Conservation (phyloP, 2,329 filamentous ascomycete genomes). For the Colletotrichum horii region DNA sequence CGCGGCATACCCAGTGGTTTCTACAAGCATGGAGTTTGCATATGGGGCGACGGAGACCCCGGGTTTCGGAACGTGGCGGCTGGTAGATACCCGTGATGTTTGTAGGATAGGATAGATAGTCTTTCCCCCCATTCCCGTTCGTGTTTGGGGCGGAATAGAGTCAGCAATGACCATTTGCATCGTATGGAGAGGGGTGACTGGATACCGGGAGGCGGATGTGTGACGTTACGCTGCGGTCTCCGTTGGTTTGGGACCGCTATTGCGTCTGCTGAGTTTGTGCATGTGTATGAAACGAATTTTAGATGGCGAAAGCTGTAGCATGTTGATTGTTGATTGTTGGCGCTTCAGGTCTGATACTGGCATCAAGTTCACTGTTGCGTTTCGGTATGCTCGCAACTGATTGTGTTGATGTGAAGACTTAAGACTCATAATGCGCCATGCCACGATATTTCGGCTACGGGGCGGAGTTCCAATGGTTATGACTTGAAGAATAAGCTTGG, state of each 20-base stretch:
- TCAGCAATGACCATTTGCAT: neutral
- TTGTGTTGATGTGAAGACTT: neutral
- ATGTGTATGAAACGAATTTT: neutral
- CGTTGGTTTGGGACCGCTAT: neutral
- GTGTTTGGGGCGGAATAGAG: neutral
- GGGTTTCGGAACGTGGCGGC: neutral
- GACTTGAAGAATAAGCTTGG: neutral
- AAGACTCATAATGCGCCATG: neutral
- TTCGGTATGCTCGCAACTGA: fast-evolving
- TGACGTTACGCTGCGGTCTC: neutral
- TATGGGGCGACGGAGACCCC: neutral
- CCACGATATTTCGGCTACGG: neutral
- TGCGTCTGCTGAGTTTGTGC: neutral
- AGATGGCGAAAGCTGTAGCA: neutral
- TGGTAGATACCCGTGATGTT: neutral
- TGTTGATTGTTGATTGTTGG: neutral
- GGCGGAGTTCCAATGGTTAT: fast-evolving
- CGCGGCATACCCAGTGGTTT: neutral
- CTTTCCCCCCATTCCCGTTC: neutral
- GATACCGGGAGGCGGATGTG: neutral
- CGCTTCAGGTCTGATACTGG: neutral
- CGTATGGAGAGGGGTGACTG: neutral
- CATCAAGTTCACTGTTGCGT: neutral
- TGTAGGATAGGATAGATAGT: neutral
- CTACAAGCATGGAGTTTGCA: neutral